Evolutionary conservation across 208 protist genomes (phyloP), one percentile per base, ranked within the genome.

Genomic region (Crithidia fasciculata): DNA sequence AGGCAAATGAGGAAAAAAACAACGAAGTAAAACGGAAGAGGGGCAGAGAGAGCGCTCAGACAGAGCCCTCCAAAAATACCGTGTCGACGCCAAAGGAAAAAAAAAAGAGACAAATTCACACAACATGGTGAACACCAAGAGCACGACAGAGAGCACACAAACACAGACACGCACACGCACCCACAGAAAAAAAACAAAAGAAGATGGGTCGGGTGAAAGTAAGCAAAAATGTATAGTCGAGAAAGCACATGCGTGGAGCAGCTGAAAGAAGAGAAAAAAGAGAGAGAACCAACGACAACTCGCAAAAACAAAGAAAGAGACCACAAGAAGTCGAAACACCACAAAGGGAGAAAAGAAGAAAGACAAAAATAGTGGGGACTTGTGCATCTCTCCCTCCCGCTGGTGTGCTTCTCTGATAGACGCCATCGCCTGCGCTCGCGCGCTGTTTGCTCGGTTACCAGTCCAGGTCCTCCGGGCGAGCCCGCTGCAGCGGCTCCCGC

Each of bases 391-490:
- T 52, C 16, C 19, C 56, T 18, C 16, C 50, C 56, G 16, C 6
- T 67, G 7, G 4, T 55, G 2, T 56, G 18, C 4, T 44, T 54
- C 8, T n/a, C 19, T 40, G 8, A 36, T 57, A 18, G 5, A 37
- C 4, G 4, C 8, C 60, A 8, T 47, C 28, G 5, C 45, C 7
- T 49, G 9, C 9, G 45, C 12, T 15, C 45, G 45, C 12, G 45
- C 7, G 45, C 9, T 49, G 7, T 8, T 49, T 49, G 68, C 15
- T 65, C 36, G 9, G 13, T 87, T 85, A 96, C 92, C 92, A 96
- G 19, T 96, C 92, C 43, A 91, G 61, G 39, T 95, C 88, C 65
- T 94, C 89, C 45, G 79, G 43, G 18, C 89, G 76, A 18, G 50
- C 41, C 7, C 88, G 84, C 76, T 92, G 89, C 65, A 54, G 69